These are phyloP conservation scores for Guyanaporus albipodus DNA, from an alignment of 768 basidiomycete genomes.

Conservation along the genomic window DNA sequence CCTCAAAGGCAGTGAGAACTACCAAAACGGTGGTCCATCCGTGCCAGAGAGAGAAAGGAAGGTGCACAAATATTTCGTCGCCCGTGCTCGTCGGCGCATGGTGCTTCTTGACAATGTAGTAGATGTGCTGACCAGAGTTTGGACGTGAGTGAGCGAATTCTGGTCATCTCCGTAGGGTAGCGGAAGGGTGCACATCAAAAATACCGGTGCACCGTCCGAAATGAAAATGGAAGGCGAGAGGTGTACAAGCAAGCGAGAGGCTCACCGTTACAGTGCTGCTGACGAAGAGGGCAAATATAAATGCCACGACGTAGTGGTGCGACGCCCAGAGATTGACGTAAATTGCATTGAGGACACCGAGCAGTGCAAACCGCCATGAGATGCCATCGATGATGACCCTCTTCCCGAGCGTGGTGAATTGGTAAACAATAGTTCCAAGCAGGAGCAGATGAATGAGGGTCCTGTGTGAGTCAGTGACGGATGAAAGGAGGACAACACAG, in stretches of 20 bases:
- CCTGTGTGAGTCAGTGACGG: slow-evolving; percentile 48
- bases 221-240: slow-evolving; percentile 15
- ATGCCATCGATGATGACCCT: slow-evolving; percentile 80
- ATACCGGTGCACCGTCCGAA: slow-evolving; percentile 3
- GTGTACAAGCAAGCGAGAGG: background rate
- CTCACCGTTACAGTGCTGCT: slow-evolving; percentile 60
- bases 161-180: slow-evolving; percentile 9
- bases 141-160: slow-evolving; percentile 10
- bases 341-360: slow-evolving; percentile 82
- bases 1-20: slow-evolving; percentile 78
- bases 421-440: slow-evolving; percentile 87
- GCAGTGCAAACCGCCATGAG: slow-evolving; percentile 87
- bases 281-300: slow-evolving; percentile 85
- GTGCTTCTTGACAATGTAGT: slow-evolving; percentile 90
- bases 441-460: slow-evolving; percentile 87
- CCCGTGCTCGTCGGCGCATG: slow-evolving; percentile 57
- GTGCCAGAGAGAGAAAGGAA: slow-evolving; percentile 95
- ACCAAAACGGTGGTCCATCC: slow-evolving; percentile 89
- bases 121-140: slow-evolving; percentile 61
- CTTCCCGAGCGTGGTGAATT: slow-evolving; percentile 78
- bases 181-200: background rate
- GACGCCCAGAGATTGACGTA: slow-evolving; percentile 86
- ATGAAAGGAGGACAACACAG: slow-evolving; percentile 7
- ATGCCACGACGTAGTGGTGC: slow-evolving; percentile 74
- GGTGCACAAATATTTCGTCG: slow-evolving; percentile 89